These are phyloP conservation scores for Purpureocillium lavendulum DNA, from an alignment of 2,329 filamentous ascomycete genomes.

Conservation along the genomic window DNA sequence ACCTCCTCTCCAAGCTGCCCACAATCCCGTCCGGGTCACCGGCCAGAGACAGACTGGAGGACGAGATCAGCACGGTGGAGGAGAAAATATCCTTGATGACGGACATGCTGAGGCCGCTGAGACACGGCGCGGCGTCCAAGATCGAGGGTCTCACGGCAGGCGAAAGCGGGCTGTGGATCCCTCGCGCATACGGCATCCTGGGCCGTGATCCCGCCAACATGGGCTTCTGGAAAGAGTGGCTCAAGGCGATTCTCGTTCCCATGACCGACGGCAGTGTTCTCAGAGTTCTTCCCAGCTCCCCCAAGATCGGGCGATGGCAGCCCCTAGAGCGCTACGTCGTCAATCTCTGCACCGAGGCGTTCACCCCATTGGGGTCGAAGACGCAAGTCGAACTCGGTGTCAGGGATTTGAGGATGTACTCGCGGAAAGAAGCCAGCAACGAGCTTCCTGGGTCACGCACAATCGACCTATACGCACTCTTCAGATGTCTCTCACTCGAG, in stretches of 20 bases:
- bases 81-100: slow-evolving; percentile 98
- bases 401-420: slow-evolving; percentile 83
- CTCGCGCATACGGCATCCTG: slow-evolving; percentile 85
- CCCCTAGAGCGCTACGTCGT: slow-evolving; percentile 94
- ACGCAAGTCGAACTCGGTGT: slow-evolving; percentile 91
- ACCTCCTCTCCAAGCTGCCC: slow-evolving; percentile 76
- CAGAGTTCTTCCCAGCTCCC: slow-evolving; percentile 79
- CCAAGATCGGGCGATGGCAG: slow-evolving; percentile 89
- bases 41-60: slow-evolving; percentile 77
- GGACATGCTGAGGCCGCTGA: slow-evolving; percentile 82
- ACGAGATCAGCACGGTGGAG: slow-evolving; percentile 90
- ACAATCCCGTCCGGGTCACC: slow-evolving; percentile 70
- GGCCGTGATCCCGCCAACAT: slow-evolving; percentile 77
- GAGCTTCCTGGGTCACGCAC: slow-evolving; percentile 88
- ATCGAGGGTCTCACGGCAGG: slow-evolving; percentile 94
- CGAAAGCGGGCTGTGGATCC: slow-evolving; percentile 93
- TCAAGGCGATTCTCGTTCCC: slow-evolving; percentile 85
- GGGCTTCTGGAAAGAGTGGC: slow-evolving; percentile 97
- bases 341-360: slow-evolving; percentile 91
- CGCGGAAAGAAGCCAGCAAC: slow-evolving; percentile 85
- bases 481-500: slow-evolving; percentile 79
- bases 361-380: slow-evolving; percentile 85
- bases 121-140: slow-evolving; percentile 91
- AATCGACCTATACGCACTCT: slow-evolving; percentile 86
- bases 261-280: slow-evolving; percentile 86